phyloP scores from a whole-genome alignment of 2,329 filamentous ascomycete genomes.

The Teratosphaeria epicoccoides region DNA sequence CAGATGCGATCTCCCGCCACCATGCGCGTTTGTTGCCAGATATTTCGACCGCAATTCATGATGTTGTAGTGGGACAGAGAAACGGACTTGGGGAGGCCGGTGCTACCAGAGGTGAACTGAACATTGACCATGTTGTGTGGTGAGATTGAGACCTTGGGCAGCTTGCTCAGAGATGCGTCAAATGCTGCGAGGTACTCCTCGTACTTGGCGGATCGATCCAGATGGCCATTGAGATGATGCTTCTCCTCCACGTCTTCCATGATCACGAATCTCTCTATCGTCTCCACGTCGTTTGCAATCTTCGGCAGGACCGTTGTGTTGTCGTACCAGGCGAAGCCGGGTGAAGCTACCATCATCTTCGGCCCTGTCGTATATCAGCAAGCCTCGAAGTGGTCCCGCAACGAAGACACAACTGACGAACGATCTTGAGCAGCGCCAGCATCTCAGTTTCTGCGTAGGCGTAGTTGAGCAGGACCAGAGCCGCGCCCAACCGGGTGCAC shows the following conservation, averaged over 20 bases:
- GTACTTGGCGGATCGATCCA: conserved; percentile 13
- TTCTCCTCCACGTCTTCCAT: conserved; percentile 21
- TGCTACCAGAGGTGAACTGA: conserved; percentile 59
- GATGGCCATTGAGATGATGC: conserved; percentile 10
- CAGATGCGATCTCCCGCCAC: conserved; percentile 55
- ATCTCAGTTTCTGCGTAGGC: conserved; percentile 62
- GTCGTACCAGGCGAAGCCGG: conserved; percentile 50
- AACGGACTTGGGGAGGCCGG: conserved; percentile 61
- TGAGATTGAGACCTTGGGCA: conserved; percentile 16
- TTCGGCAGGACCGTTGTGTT: conserved; percentile 46
- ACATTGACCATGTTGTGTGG: conserved; percentile 21
- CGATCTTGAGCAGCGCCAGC: conserved; percentile 55
- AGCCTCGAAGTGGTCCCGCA: no score
- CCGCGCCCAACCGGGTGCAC: conserved; percentile 20
- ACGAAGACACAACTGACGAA: conserved; percentile 35
- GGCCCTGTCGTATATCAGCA: conserved; percentile 39
- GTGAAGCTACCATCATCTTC: conserved; percentile 58
- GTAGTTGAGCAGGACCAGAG: conserved; percentile 61
- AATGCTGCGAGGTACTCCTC: conserved; percentile 17
- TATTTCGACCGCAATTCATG: conserved; percentile 15
- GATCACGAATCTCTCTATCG: conserved; percentile 46
- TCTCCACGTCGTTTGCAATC: conserved; percentile 32
- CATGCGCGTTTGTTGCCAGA: conserved; percentile 20
- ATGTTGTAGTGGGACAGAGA: conserved; percentile 40
- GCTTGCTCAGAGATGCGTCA: conserved; percentile 6